Base-by-base conservation (phyloP, 2,329 filamentous ascomycete genomes). In the Monilinia fructigena region DNA sequence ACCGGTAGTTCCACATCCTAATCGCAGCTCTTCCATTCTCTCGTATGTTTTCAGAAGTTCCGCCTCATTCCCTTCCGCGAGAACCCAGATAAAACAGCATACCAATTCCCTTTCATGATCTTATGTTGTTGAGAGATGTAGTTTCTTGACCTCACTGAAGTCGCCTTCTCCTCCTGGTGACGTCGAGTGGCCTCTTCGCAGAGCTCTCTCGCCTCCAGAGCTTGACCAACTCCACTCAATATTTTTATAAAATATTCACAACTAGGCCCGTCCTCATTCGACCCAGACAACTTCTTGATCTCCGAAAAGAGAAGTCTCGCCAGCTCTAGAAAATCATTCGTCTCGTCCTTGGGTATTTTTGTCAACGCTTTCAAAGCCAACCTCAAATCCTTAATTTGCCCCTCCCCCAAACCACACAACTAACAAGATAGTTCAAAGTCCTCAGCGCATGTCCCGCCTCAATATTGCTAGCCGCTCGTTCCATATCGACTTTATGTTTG, bases 391-490 rank as follows among this genome's bases (percentile, higher is more conserved):
- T 66, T 58, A 4, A 55, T 20, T 5, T 42, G 64, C 28, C 63
- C 68, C 16, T 66, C 52, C 20, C 64, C 68, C 28, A 66, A 64
- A 14, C 60, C 69, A 28, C 69, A 28, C 67, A 70, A 26, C 71
- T 70, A 70, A 82, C 78, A 64, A 92, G 79, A 74, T 92, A 85
- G 28, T 83, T 78, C 67, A 91, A 83, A 54, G 92, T 86, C 50
- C 81, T 78, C 40, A 82, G 74, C 26, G 85, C 82, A 71, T 87
- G 80, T n/a, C 82, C 77, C 0, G 90, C 89, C 72, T 95, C 89
- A 53, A 88, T 82, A 72, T 86, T 81, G 77, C 91, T 86, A 75
- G 92, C 74, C 62, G 82, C 72, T 69, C 82, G 74, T 70, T 80
- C 74, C 69, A 80, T 78, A 72, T 79, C 72, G 67, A 80, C 69